Evolutionary conservation across 2,329 filamentous ascomycete species (phyloP), one percentile per base, ranked within the genome.

Genomic region (Sporothrix schenckii): DNA sequence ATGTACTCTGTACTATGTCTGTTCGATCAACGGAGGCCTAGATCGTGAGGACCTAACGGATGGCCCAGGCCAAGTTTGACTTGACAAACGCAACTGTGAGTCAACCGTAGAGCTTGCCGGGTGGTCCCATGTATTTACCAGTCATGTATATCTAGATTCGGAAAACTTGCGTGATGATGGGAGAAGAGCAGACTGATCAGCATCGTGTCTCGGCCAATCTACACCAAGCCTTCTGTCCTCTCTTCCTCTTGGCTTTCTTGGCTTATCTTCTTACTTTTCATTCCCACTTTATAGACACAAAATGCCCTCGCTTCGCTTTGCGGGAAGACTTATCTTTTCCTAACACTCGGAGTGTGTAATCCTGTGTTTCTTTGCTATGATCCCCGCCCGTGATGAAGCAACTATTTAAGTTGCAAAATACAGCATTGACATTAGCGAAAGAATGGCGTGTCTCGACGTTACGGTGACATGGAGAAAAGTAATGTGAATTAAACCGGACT

Each of bases 301-400:
- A 53, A 53, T 24, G 10, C 53, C 19, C 53, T 34, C 53, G 53
- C 53, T 58, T 34, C 27, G 27, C 27, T 58, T 58, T 58, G 39
- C 53, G 27, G 27, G 27, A 30, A 30, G 27, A 30, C 4, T 30
- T 30, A 5, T 5, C 27, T 3, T 30, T 30, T 3, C 27, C 27
- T 30, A 3, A 3, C 27, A 30, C 3, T 5, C 27, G 27, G 27
- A 30, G 27, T 30, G 27, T 30, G 27, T 5, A 30, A 5, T 30
- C 27, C 27, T 30, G 4, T 30, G 0, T 30, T 30, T 30, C 3
- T 30, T 3, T 4, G 27, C 27, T 5, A 5, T 2, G 2, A 30
- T 30, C 27, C 27, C 2, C 4, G 4, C 27, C 27, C 27, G 27
- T 30, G 4, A 30, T 4, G 27, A 3, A 5, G 27, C 27, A 30